Base-by-base conservation (phyloP, 805 yeast species). In the Ogataea angusta region DNA sequence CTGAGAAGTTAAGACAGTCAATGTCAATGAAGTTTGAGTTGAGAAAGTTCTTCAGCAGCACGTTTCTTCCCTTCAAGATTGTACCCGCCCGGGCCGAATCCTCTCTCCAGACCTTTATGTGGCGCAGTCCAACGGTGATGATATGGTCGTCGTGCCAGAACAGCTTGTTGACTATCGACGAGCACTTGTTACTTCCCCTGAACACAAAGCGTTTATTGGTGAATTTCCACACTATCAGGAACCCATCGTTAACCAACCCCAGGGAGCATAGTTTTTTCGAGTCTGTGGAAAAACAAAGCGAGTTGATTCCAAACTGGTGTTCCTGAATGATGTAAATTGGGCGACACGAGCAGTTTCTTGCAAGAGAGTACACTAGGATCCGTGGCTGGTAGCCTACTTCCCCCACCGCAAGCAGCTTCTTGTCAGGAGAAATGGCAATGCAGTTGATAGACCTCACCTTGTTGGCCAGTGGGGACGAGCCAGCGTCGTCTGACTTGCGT, bases 311-410 rank as follows among this genome's bases (percentile, higher is more conserved):
- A 59, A 78, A 84, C 10, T 73, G 67, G 58, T 84, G 93, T 46
- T 81, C 88, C 39, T 68, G 60, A 1, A 80, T 70, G 12, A 72
- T 64, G 7, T 75, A 73, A 6, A 80, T 57, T 1, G 87, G 85
- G n/a, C 54, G 59, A 5, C 62, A 52, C 10, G 65, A 52, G 34
- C 77, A 67, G 45, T 70, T 70, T 12, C 71, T 66, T 0, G 81
- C 80, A 12, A 80, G 59, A 2, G 85, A 78, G 52, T 72, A 82
- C 10, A 82, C 49, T 15, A 81, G 59, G 2, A 84, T 69, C 14
- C 89, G 64, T 1, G 91, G 91, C 47, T 72, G 77, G 46, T 79
- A 80, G 0, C 90, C 90, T 0, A 71, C 58, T 53, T 84, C 91
- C 2, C 91, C 91, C 12, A 82, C 76, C 0, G 88, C 88, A 18